Conservation (phyloP, 345 rosid species). For the Citrus sp. region DNA sequence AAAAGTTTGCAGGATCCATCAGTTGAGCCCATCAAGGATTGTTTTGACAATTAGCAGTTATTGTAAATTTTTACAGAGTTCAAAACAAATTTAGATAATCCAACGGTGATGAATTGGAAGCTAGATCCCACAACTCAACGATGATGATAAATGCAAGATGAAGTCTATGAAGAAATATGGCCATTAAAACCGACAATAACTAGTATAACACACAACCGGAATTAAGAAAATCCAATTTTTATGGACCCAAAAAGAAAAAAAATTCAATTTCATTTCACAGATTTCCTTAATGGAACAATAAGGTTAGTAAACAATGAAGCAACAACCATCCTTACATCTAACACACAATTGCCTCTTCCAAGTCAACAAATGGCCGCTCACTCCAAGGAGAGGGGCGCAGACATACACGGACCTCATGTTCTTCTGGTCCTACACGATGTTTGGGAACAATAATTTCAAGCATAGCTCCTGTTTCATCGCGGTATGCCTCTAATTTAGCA, state of each 20-base stretch:
- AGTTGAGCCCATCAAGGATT: no score
- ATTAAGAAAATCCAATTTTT: background rate
- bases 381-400: constrained; percentile 59
- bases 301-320: constrained; percentile 41
- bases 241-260: background rate
- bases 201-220: background rate
- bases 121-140: background rate
- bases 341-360: constrained; percentile 29
- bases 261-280: constrained; percentile 29
- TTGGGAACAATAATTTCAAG: constrained; percentile 84
- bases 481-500: constrained; percentile 77
- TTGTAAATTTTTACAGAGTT: no score
- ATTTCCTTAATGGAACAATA: constrained; percentile 27
- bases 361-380: constrained; percentile 35
- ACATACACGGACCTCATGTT: constrained; percentile 89
- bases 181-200: background rate
- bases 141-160: background rate
- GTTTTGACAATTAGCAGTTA: no score
- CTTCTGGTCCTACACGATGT: constrained; percentile 76
- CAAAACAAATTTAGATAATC: no score
- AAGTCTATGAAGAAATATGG: background rate
- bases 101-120: no score
- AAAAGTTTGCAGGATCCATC: no score
- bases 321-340: constrained; percentile 28
- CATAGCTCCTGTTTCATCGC: constrained; percentile 64